Evolutionary conservation across 2,329 filamentous ascomycete genomes (phyloP), one percentile per base, ranked within the genome.

Genomic region (Penicillium sp.): DNA sequence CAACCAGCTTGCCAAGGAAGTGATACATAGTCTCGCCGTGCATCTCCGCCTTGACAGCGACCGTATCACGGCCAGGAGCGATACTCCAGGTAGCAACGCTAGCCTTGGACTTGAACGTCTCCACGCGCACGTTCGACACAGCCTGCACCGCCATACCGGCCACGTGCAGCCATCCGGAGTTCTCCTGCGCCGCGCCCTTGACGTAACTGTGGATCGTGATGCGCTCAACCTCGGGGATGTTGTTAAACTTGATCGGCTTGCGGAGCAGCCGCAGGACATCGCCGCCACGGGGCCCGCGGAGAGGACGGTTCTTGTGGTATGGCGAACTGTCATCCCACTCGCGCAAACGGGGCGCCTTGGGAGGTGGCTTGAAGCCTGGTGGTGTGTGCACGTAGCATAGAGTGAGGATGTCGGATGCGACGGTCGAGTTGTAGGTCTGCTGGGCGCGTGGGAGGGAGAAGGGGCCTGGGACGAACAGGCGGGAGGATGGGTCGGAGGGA

Each of bases 221-320:
- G 54, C 89, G 87, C 66, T 87, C 85, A 61, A 99, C 83, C 73
- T 88, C 86, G 41, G 95, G 95, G 39, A 99, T 84, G 76, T 96
- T 96, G 71, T 85, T 86, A 83, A 92, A 97, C 24, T 85, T 89
- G 67, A 86, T 84, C 10, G 83, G 84, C 63, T 84, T 82, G 59
- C 83, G 75, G 50, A 82, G 71, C 18, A 82, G 73, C 5, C 78
- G 78, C 47, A 82, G 69, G 18, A 79, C 77, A 63, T 91, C 87
- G 64, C 87, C 85, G 65, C 95, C 95, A 70, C 94, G 86, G 5
- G 95, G 95, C 1, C 89, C 91, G 64, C 95, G 88, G 65, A 91
- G 85, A 4, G 91, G 89, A 69, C 95, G 85, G 77, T 96, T 96
- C 80, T 92, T 91, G 82, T 93, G 93, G 79, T 99, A 99, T 2